Conservation (phyloP, 257 asterid genomes). For the Buddleja alternifolia region DNA sequence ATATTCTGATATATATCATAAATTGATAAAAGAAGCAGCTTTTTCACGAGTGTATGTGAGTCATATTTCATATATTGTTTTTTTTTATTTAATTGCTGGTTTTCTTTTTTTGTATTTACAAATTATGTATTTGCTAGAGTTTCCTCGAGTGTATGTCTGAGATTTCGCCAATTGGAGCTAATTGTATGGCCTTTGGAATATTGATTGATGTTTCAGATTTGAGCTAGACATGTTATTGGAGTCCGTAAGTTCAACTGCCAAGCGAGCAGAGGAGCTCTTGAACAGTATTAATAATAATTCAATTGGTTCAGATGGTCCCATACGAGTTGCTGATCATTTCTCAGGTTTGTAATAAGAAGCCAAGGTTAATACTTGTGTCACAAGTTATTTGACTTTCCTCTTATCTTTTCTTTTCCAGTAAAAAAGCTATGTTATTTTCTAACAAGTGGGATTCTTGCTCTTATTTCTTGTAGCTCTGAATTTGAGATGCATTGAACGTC, state of each 20-base stretch:
- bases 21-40: slow-evolving; percentile 5
- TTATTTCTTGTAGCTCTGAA: slow-evolving; percentile 61
- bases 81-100: slow-evolving; percentile 15
- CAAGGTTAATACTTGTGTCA: neutral
- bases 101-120: slow-evolving; percentile 2
- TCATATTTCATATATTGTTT: slow-evolving; percentile 20
- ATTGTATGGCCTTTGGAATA: slow-evolving; percentile 11
- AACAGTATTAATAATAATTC: slow-evolving; percentile 62
- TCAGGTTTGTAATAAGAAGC: slow-evolving; percentile 64
- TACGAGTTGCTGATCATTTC: slow-evolving; percentile 78
- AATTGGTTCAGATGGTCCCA: slow-evolving; percentile 57
- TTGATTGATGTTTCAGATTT: slow-evolving; percentile 55
- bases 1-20: neutral
- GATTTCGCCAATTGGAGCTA: slow-evolving; percentile 2
- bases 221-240: slow-evolving; percentile 98
- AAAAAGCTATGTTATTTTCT: neutral
- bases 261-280: slow-evolving; percentile 82
- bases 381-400: slow-evolving; percentile 3
- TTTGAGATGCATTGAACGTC: slow-evolving; percentile 94
- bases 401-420: slow-evolving; percentile 13
- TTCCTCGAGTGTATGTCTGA: slow-evolving; percentile 15
- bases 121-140: slow-evolving; percentile 7
- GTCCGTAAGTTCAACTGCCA: slow-evolving; percentile 79
- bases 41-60: neutral
- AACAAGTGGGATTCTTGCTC: slow-evolving; percentile 25